Conservation (phyloP, 2,329 filamentous ascomycete genomes). For the Penicillium sclerotiorum region DNA sequence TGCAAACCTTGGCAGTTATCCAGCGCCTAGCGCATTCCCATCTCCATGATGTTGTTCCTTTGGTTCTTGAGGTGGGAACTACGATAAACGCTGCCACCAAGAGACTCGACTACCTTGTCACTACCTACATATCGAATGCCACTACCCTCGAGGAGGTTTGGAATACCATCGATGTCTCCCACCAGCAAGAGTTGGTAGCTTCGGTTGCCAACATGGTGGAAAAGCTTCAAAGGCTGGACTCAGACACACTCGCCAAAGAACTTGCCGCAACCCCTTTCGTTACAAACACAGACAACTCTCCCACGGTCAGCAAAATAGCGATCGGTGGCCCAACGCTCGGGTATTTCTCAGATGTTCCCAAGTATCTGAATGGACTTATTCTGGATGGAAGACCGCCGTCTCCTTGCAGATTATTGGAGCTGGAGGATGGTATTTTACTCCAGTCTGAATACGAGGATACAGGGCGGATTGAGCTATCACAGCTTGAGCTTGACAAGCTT, state of each 20-base stretch:
- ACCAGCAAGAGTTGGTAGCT: conserved; percentile 5
- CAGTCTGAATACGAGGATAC: conserved; percentile 3
- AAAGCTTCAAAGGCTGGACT: conserved; percentile 1
- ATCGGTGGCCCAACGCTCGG: background rate
- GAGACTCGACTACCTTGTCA: too few species aligned
- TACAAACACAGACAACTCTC: background rate
- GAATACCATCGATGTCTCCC: background rate
- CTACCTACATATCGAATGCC: too few species aligned
- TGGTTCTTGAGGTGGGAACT: too few species aligned
- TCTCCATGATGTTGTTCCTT: too few species aligned
- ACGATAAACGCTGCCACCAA: too few species aligned
- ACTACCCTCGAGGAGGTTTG: conserved; percentile 1
- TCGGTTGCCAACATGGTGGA: background rate
- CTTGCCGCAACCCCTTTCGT: background rate
- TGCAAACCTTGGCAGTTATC: too few species aligned
- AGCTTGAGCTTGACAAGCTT: conserved; percentile 3
- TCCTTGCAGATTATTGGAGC: conserved; percentile 1
- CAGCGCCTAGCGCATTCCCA: too few species aligned
- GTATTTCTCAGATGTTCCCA: conserved; percentile 1
- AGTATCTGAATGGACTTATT: background rate
- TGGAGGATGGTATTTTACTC: background rate
- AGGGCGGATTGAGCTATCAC: conserved; percentile 4
- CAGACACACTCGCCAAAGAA: background rate
- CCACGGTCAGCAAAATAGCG: background rate
- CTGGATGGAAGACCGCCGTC: background rate